Evolutionary conservation across 371 early-diverging fungal genomes (phyloP).

Genomic region (Actinomucor elegans): DNA sequence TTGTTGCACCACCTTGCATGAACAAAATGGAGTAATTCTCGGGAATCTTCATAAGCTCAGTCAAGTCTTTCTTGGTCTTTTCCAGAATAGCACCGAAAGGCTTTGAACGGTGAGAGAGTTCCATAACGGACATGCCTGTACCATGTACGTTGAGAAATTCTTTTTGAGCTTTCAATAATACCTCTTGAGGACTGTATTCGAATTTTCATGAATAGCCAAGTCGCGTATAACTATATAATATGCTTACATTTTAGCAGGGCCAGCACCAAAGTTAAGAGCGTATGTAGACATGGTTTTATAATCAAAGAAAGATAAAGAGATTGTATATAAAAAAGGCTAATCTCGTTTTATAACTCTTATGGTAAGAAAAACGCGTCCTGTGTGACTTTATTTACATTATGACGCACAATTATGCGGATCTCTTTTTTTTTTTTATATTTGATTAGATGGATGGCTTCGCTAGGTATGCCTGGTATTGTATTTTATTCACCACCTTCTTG

Average conservation of each 20-base stretch:
- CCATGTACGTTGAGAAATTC: constrained; percentile 81
- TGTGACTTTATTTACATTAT: too few species aligned
- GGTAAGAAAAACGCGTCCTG: too few species aligned
- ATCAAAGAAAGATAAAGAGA: too few species aligned
- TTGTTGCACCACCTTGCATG: constrained; percentile 95
- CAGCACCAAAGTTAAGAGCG: constrained; percentile 88
- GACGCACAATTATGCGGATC: too few species aligned
- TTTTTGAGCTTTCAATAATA: constrained; percentile 78
- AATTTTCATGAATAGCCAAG: neutral
- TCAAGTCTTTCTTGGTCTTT: constrained; percentile 70
- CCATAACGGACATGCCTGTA: constrained; percentile 91
- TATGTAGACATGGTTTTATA: constrained; percentile 8
- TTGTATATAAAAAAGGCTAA: too few species aligned
- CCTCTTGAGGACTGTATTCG: constrained; percentile 60
- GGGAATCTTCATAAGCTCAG: constrained; percentile 77
- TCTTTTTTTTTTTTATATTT: too few species aligned
- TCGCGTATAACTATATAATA: neutral
- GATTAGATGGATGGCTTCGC: too few species aligned
- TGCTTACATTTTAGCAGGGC: constrained; percentile 82
- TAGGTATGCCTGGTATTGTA: too few species aligned
- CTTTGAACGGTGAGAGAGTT: constrained; percentile 91
- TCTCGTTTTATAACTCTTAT: too few species aligned
- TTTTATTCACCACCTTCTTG: too few species aligned
- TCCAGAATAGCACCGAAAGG: constrained; percentile 76
- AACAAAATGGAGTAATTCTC: constrained; percentile 86